Evolutionary conservation across 768 basidiomycete genomes (phyloP).

Genomic region (Phlebiopsis flavidoalba): DNA sequence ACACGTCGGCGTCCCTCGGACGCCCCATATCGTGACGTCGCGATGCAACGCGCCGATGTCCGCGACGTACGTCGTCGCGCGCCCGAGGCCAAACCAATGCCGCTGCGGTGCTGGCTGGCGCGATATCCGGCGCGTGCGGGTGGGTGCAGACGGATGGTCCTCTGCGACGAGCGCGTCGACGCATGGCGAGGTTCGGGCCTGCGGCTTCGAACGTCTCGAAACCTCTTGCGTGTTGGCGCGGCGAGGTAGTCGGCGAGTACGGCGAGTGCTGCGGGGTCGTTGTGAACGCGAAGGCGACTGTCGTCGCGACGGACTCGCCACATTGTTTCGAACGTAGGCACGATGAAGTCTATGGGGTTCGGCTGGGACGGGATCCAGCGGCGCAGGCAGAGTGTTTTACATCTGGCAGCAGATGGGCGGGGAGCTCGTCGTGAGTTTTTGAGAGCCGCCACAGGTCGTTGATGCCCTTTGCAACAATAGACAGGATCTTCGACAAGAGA

Average conservation of each 20-base stretch:
- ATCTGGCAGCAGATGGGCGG: constrained; percentile 25
- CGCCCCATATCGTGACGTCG: constrained; percentile 33
- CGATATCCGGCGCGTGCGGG: constrained; percentile 44
- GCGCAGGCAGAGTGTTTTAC: constrained; percentile 34
- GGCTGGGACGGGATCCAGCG: constrained; percentile 33
- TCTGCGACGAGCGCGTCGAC: constrained; percentile 37
- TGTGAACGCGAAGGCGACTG: constrained; percentile 33
- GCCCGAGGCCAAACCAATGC: background rate
- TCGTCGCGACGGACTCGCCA: constrained; percentile 55
- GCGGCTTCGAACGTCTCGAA: constrained; percentile 24
- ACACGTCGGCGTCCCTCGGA: constrained; percentile 29
- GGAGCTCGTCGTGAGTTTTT: constrained; percentile 30
- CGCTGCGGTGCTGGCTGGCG: constrained; percentile 16
- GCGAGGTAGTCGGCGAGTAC: constrained; percentile 34
- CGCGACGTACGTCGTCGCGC: constrained; percentile 18
- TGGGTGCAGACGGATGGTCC: constrained; percentile 44
- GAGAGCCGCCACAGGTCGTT: constrained; percentile 44
- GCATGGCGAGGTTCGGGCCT: constrained; percentile 20
- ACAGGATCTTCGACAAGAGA: constrained; percentile 31
- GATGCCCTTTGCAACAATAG: constrained; percentile 34
- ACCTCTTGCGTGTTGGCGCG: constrained; percentile 18
- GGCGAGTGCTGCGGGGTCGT: constrained; percentile 21
- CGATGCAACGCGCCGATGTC: constrained; percentile 16
- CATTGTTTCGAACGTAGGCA: constrained; percentile 57
- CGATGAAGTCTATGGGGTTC: constrained; percentile 45